A percentile compares a stretch with the other conserved stretches of the same genome.
These are phyloP conservation scores for Aureobasidium sp. DNA, from an alignment of 2,329 filamentous ascomycete species.

Conservation along the genomic window DNA sequence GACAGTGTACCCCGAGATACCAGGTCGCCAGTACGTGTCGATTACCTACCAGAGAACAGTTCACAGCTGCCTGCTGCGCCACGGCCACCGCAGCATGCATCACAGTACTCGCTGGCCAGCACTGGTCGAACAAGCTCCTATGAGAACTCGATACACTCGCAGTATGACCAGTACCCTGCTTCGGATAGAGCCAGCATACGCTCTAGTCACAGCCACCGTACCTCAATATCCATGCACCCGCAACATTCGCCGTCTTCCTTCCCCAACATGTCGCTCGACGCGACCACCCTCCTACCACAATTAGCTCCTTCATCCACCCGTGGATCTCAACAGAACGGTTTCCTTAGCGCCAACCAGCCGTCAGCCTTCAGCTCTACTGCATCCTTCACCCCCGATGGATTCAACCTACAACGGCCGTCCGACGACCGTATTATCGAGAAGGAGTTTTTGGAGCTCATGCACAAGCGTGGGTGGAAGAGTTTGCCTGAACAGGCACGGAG, in stretches of 20 bases:
- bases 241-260: conserved; percentile 45
- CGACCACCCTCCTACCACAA: conserved; percentile 30
- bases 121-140: conserved; percentile 9
- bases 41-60: conserved; percentile 63
- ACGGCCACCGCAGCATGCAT: conserved; percentile 21
- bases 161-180: conserved; percentile 33
- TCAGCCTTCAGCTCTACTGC: conserved; percentile 40
- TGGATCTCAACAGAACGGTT: conserved; percentile 30
- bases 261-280: conserved; percentile 35
- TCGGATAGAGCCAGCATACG: conserved; percentile 59
- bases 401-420: conserved; percentile 60
- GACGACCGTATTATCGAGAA: conserved; percentile 81
- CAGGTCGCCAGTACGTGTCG: conserved; percentile 61
- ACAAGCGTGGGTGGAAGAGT: conserved; percentile 96
- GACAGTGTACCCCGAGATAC: conserved; percentile 58
- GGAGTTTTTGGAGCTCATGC: conserved; percentile 90
- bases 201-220: conserved; percentile 49
- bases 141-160: conserved; percentile 9
- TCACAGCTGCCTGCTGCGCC: conserved; percentile 31
- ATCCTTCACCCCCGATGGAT: conserved; percentile 44
- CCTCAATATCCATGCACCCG: conserved; percentile 46
- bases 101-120: conserved; percentile 2
- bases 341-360: conserved; percentile 33
- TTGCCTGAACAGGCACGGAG: conserved; percentile 86
- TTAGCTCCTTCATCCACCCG: conserved; percentile 30